These are phyloP conservation scores for Exophiala sp. DNA, from an alignment of 2,329 filamentous ascomycete species.

Conservation along the genomic window DNA sequence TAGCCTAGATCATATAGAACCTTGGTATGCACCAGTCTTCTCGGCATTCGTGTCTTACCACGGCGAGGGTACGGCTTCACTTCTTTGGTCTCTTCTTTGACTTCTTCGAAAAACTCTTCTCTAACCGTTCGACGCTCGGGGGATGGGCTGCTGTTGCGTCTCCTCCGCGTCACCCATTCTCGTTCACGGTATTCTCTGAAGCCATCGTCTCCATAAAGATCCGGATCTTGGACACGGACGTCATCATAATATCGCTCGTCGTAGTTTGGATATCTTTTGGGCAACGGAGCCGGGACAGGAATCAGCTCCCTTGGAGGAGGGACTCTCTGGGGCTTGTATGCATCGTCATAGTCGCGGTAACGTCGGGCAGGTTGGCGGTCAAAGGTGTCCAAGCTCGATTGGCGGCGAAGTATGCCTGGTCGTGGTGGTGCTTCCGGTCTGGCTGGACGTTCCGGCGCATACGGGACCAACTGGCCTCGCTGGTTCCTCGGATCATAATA, in stretches of 20 bases:
- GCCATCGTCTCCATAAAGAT: constrained; percentile 65
- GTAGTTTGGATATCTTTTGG: constrained; percentile 49
- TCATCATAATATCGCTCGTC: constrained; percentile 58
- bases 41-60: constrained; percentile 84
- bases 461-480: constrained; percentile 51
- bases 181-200: constrained; percentile 61
- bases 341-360: constrained; percentile 38
- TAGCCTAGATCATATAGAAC: constrained; percentile 81
- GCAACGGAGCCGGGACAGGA: constrained; percentile 60
- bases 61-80: constrained; percentile 62
- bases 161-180: constrained; percentile 47
- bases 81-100: constrained; percentile 43
- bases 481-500: constrained; percentile 39
- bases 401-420: constrained; percentile 67
- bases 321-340: constrained; percentile 35
- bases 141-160: constrained; percentile 31
- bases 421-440: constrained; percentile 49
- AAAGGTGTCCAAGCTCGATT: constrained; percentile 86
- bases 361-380: constrained; percentile 64
- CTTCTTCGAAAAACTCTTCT: constrained; percentile 25
- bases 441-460: constrained; percentile 52
- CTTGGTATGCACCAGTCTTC: constrained; percentile 68
- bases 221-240: constrained; percentile 61
- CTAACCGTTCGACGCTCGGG: constrained; percentile 25
- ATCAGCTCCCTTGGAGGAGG: constrained; percentile 52